Evolutionary conservation across 352 stramenopile species (phyloP).

Genomic region (Sclerospora graminicola): DNA sequence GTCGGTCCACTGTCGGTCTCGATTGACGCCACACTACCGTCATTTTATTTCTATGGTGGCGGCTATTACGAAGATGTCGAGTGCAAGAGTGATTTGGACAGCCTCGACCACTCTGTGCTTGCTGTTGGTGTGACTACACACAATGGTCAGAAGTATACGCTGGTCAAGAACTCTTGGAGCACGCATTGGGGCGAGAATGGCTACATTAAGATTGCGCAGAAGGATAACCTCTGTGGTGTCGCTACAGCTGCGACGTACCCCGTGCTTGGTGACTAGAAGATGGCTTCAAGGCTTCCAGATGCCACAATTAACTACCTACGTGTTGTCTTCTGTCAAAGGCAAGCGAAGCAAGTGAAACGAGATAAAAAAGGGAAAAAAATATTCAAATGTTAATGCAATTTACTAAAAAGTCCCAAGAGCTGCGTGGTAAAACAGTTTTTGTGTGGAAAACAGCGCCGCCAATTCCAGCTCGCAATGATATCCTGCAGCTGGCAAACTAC

Average conservation of each 20-base stretch:
- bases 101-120: conserved; percentile 88
- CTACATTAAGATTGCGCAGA: conserved; percentile 88
- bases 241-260: conserved; percentile 83
- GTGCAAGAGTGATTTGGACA: conserved; percentile 88
- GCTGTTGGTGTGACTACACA: conserved; percentile 85
- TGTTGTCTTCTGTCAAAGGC: background rate
- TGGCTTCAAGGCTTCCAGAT: background rate
- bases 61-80: conserved; percentile 78
- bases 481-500: background rate
- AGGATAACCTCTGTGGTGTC: conserved; percentile 93
- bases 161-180: conserved; percentile 94
- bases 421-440: too few relatives aligned
- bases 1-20: conserved; percentile 84
- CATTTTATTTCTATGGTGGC: conserved; percentile 86
- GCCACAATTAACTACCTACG: too few relatives aligned
- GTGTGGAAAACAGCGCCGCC: too few relatives aligned
- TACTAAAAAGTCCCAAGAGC: too few relatives aligned
- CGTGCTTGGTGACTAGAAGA: conserved; percentile 35
- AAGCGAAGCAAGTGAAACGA: background rate
- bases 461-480: too few relatives aligned
- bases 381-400: conserved; percentile 3
- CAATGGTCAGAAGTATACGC: conserved; percentile 87
- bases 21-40: conserved; percentile 74
- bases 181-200: conserved; percentile 89
- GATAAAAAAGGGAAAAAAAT: background rate